Percentiles rank a stretch among this genome's conserved stretches.
phyloP scores from a whole-genome alignment of 495 filamentous ascomycete species.

The Xylona heveae region DNA sequence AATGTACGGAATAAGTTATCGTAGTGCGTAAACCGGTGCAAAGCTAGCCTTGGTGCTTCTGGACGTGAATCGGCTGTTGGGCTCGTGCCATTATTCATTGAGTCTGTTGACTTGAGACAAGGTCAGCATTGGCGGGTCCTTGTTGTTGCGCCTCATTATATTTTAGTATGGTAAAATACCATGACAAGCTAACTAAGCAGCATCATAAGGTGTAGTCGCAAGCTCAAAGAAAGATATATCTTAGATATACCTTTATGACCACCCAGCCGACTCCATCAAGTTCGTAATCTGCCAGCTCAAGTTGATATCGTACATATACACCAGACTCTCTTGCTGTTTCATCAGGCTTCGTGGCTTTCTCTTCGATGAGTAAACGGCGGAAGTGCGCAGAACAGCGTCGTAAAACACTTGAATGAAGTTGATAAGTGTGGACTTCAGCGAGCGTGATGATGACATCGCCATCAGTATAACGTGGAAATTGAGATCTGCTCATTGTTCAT shows the following conservation, averaged over 20 bases:
- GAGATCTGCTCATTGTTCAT: no score
- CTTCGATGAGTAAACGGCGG: conserved; percentile 5
- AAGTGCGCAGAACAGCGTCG: conserved; percentile 8
- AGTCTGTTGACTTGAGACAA: not conserved
- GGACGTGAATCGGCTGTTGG: not conserved
- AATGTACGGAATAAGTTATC: conserved; percentile 21
- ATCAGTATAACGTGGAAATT: conserved; percentile 15
- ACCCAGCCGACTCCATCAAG: not conserved
- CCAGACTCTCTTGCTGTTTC: conserved; percentile 5
- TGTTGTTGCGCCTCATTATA: no score
- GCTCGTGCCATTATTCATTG: not conserved
- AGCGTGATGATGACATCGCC: conserved; percentile 19
- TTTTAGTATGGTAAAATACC: no score
- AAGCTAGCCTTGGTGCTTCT: conserved; percentile 11
- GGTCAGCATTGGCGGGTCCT: not conserved
- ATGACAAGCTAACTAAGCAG: no score
- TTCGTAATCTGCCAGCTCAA: conserved; percentile 7
- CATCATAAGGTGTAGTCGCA: no score
- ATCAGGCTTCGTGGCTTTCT: conserved; percentile 4
- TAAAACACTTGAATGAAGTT: conserved; percentile 15
- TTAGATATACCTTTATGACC: not conserved
- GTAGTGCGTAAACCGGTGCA: conserved; percentile 12
- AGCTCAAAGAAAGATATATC: no score
- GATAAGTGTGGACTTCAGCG: conserved; percentile 12
- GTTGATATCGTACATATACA: conserved; percentile 7